Percentiles rank a stretch among this genome's conserved stretches.
Conservation (phyloP, 345 rosid species). For the Combretum micranthum region DNA sequence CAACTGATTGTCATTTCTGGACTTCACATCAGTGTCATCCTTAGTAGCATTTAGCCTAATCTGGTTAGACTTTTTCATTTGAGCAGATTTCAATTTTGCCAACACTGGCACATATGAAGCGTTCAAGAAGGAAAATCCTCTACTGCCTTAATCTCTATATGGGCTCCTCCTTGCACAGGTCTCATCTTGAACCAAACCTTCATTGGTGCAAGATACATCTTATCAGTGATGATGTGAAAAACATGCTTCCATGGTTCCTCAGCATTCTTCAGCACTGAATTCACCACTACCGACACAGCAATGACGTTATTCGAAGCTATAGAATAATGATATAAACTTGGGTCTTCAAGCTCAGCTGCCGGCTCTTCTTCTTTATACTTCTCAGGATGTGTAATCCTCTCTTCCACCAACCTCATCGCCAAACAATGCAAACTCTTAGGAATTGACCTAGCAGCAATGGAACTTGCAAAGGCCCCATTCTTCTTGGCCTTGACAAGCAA, state of each 20-base stretch:
- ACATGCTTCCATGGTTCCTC: slow-evolving; percentile 79
- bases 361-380: slow-evolving; percentile 58
- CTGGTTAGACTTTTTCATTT: slow-evolving; percentile 42
- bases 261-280: slow-evolving; percentile 73
- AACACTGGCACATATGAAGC: slow-evolving; percentile 64
- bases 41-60: slow-evolving; percentile 32
- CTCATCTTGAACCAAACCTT: slow-evolving; percentile 97
- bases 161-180: slow-evolving; percentile 69
- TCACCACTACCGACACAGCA: slow-evolving; percentile 88
- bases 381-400: slow-evolving; percentile 67
- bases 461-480: slow-evolving; percentile 75
- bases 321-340: slow-evolving; percentile 68
- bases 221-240: slow-evolving; percentile 76
- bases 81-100: slow-evolving; percentile 64
- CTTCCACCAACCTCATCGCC: slow-evolving; percentile 92
- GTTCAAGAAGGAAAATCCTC: slow-evolving; percentile 68
- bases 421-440: slow-evolving; percentile 93
- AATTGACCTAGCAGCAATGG: slow-evolving; percentile 67
- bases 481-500: slow-evolving; percentile 74
- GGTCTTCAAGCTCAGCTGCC: slow-evolving; percentile 59
- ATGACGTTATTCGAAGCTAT: slow-evolving; percentile 83
- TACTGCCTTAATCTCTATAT: slow-evolving; percentile 67
- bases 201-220: slow-evolving; percentile 86
- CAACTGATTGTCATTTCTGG: slow-evolving; percentile 50
- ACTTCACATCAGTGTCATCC: slow-evolving; percentile 34